Evolutionary conservation across 1,284 basidiomycete species (phyloP).

Genomic region (Volvariella volvacea): DNA sequence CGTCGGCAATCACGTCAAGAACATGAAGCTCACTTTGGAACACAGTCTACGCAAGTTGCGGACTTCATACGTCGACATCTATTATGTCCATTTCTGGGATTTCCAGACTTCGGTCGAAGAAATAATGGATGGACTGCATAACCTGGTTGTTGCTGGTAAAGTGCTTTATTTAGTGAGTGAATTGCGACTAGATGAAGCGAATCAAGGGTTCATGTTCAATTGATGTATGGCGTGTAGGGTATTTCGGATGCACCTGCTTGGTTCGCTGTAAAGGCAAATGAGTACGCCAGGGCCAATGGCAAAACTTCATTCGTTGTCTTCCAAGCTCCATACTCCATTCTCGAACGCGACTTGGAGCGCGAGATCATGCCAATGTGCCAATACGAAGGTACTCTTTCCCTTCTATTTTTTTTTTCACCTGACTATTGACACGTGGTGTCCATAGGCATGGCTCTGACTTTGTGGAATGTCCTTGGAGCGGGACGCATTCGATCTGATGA

Average conservation of each 20-base stretch:
- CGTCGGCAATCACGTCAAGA: constrained; percentile 37
- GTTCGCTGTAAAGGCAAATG: constrained; percentile 9
- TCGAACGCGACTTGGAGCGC: constrained; percentile 35
- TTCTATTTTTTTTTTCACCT: no score
- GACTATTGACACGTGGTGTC: no score
- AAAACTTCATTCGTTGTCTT: constrained; percentile 36
- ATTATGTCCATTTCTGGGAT: constrained; percentile 48
- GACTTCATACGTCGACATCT: constrained; percentile 41
- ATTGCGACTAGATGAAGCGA: no score
- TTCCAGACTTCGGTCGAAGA: constrained; percentile 42
- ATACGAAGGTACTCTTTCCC: constrained; percentile 26
- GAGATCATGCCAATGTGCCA: constrained; percentile 40
- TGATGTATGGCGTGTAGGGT: no score
- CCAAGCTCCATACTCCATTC: constrained; percentile 34
- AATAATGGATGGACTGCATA: constrained; percentile 40
- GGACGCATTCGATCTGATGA: no score
- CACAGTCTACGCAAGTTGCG: constrained; percentile 44
- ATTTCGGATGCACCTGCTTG: constrained; percentile 9
- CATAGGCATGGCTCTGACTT: no score
- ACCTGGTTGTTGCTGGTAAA: constrained; percentile 33
- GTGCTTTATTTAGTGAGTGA: no score
- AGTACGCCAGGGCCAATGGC: constrained; percentile 27
- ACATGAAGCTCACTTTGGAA: constrained; percentile 31
- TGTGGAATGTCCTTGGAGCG: no score
- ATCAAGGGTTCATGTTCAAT: no score